These are phyloP conservation scores for Ajuga reptans DNA, from an alignment of 305 asterid genomes.

Conservation along the genomic window DNA sequence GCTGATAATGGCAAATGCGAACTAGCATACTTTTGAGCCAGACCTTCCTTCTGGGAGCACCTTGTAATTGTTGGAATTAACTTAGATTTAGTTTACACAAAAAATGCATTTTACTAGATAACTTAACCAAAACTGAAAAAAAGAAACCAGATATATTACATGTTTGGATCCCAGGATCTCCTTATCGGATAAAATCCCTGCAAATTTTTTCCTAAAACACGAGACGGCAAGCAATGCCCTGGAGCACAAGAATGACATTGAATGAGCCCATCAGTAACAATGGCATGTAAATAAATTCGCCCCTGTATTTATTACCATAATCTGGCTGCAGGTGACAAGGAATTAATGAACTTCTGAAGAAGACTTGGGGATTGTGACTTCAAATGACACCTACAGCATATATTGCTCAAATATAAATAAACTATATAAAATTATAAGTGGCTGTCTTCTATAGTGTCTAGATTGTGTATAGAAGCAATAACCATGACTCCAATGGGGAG, in stretches of 20 bases:
- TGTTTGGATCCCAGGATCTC: slow-evolving; percentile 76
- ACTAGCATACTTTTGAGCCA: slow-evolving; percentile 60
- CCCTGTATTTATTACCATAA: slow-evolving; percentile 49
- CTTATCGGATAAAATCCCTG: slow-evolving; percentile 53
- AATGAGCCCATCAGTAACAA: slow-evolving; percentile 12
- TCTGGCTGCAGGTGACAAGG: slow-evolving; percentile 63
- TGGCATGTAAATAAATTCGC: background rate
- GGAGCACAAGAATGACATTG: slow-evolving; percentile 28
- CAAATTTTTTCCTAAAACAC: slow-evolving; percentile 57
- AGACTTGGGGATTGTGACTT: slow-evolving; percentile 42
- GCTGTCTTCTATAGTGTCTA: background rate
- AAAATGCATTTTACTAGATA: slow-evolving; percentile 3
- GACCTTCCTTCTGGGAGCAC: slow-evolving; percentile 80
- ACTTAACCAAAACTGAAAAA: background rate
- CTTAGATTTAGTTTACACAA: slow-evolving; percentile 25
- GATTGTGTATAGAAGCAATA: slow-evolving; percentile 25
- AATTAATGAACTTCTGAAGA: slow-evolving; percentile 60
- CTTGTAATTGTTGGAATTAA: slow-evolving; percentile 46
- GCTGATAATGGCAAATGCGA: slow-evolving; percentile 47
- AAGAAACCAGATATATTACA: slow-evolving; percentile 34
- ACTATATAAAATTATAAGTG: background rate
- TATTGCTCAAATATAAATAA: slow-evolving; percentile 21
- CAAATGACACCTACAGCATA: slow-evolving; percentile 49
- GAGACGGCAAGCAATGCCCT: slow-evolving; percentile 61
- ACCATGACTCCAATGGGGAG: slow-evolving; percentile 78